A percentile compares a stretch with the other conserved stretches of the same genome.
Conservation (phyloP, 768 basidiomycete species). For the Lactarius deliciosus region DNA sequence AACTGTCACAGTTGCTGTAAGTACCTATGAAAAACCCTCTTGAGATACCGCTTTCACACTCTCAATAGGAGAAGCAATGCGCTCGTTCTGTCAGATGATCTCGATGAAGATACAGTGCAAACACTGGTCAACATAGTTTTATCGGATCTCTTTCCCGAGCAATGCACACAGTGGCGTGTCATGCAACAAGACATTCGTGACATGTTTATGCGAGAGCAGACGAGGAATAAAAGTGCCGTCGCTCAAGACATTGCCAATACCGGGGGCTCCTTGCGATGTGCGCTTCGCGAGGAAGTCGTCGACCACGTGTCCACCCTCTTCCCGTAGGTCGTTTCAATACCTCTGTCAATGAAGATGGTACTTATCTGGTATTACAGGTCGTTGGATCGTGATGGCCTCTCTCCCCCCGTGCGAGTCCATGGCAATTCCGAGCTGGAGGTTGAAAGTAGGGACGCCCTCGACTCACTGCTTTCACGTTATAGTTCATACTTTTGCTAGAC, state of each 20-base stretch:
- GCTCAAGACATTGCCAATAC: neutral
- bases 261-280: neutral
- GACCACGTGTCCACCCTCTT: neutral
- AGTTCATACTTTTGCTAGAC: neutral
- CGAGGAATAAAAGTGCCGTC: neutral
- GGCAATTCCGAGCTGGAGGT: neutral
- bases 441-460: neutral
- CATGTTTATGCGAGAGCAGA: neutral
- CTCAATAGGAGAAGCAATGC: neutral
- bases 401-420: too few relatives aligned
- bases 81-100: neutral
- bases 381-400: constrained; percentile 2
- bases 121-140: neutral
- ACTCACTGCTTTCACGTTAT: neutral
- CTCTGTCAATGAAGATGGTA: neutral
- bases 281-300: constrained; percentile 2
- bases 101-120: constrained; percentile 8
- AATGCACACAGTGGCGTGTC: neutral
- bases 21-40: neutral
- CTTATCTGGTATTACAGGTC: neutral
- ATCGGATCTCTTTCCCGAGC: neutral
- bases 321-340: neutral
- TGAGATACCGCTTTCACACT: neutral
- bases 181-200: neutral
- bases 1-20: constrained; percentile 9